These are phyloP conservation scores for Crithidia bombi DNA, from an alignment of 208 protist species.

Conservation along the genomic window DNA sequence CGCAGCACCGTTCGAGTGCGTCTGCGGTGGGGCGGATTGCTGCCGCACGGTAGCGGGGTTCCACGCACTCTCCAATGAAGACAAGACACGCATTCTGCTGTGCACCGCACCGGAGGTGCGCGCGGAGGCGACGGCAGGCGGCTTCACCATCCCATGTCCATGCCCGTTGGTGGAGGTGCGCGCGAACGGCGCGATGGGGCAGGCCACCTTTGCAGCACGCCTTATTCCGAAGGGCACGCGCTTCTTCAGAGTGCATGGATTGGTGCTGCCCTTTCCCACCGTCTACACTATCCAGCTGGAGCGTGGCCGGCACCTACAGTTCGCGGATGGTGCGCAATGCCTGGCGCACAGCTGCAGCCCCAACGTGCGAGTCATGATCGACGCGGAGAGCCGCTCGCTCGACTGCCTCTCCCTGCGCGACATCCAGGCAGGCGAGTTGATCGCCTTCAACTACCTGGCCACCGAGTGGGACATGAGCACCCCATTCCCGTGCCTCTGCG, in stretches of 20 bases:
- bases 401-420: constrained; percentile 79
- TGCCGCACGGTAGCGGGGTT: constrained; percentile 56
- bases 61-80: constrained; percentile 36
- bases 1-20: constrained; percentile 48
- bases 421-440: constrained; percentile 71
- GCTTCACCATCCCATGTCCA: constrained; percentile 58
- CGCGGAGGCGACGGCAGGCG: constrained; percentile 50
- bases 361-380: constrained; percentile 83
- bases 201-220: constrained; percentile 78
- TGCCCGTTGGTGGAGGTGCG: constrained; percentile 64
- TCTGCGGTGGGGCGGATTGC: constrained; percentile 52
- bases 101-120: constrained; percentile 63
- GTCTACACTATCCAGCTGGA: constrained; percentile 85
- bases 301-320: constrained; percentile 72
- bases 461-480: constrained; percentile 92
- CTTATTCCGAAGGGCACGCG: constrained; percentile 63
- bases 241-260: constrained; percentile 74
- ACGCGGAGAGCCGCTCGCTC: constrained; percentile 50
- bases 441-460: constrained; percentile 90
- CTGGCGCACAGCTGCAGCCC: constrained; percentile 87
- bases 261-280: constrained; percentile 80
- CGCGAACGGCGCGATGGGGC: constrained; percentile 73
- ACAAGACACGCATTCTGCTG: constrained; percentile 61
- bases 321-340: constrained; percentile 83
- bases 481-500: constrained; percentile 82